phyloP scores from a whole-genome alignment of 371 early-diverging fungal species.

The Circinella umbellata region DNA sequence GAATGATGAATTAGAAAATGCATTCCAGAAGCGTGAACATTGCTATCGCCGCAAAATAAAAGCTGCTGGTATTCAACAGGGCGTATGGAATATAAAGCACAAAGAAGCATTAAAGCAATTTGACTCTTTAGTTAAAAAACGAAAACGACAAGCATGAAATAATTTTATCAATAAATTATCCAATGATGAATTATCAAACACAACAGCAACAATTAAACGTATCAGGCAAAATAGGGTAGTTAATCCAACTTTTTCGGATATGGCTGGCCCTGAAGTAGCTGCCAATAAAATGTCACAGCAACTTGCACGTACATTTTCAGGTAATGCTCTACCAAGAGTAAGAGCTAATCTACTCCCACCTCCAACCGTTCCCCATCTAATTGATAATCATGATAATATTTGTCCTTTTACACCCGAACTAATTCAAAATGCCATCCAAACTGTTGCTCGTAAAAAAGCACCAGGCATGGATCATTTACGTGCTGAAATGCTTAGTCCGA shows the following conservation, averaged over 20 bases:
- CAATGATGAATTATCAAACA: constrained; percentile 12
- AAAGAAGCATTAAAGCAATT: constrained; percentile 18
- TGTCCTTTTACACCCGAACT: too few relatives aligned
- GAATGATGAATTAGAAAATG: constrained; percentile 4
- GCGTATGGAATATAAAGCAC: constrained; percentile 14
- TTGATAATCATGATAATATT: background rate
- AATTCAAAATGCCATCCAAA: too few relatives aligned
- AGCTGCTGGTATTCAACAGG: constrained; percentile 9
- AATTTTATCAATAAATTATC: constrained; percentile 13
- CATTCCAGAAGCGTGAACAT: constrained; percentile 5
- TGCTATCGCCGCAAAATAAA: constrained; percentile 21
- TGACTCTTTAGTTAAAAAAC: background rate
- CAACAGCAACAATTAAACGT: constrained; percentile 17
- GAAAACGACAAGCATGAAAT: constrained; percentile 21
- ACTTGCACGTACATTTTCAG: background rate
- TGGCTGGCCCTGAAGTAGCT: constrained; percentile 15
- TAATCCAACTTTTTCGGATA: constrained; percentile 1
- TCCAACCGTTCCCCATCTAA: constrained; percentile 6
- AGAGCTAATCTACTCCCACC: background rate
- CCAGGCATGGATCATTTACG: too few relatives aligned
- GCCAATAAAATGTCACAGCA: constrained; percentile 6
- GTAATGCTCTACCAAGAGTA: background rate
- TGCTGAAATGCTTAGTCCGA: background rate
- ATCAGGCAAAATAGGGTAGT: background rate
- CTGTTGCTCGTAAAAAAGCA: too few relatives aligned